Percentiles rank a stretch among this genome's conserved stretches.
Conservation (phyloP, 192 early-diverging fungal species). For the Podila minutissima region DNA sequence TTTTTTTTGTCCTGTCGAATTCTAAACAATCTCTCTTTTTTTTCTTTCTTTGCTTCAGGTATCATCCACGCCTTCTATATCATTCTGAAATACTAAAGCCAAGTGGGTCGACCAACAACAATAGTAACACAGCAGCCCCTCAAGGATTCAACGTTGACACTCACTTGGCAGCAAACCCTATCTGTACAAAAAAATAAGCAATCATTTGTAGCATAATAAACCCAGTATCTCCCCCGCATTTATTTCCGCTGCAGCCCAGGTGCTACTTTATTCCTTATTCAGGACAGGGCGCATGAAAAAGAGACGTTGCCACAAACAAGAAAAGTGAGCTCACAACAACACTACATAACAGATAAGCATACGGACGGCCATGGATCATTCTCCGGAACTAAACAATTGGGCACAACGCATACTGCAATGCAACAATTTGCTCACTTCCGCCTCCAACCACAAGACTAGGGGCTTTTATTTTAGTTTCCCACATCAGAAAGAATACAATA, state of each 20-base stretch:
- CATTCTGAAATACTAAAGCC: slow-evolving; percentile 45
- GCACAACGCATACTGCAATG: too few relatives aligned
- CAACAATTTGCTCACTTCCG: too few relatives aligned
- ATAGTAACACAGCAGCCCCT: neutral
- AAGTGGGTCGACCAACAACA: neutral
- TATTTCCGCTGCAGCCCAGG: neutral
- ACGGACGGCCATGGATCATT: neutral
- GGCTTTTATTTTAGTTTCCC: too few relatives aligned
- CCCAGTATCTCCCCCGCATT: neutral
- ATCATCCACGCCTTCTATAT: slow-evolving; percentile 56
- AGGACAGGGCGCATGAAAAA: too few relatives aligned
- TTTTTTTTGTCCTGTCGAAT: neutral
- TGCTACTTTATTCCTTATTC: neutral
- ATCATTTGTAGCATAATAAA: slow-evolving; percentile 3
- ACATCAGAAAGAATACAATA: too few relatives aligned
- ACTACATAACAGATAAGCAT: neutral
- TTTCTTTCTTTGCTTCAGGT: slow-evolving; percentile 18
- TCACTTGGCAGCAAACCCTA: neutral
- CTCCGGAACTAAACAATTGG: too few relatives aligned
- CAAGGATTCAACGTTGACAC: neutral
- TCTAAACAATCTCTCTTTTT: neutral
- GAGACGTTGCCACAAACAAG: neutral
- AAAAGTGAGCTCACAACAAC: neutral
- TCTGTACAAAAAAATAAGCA: neutral
- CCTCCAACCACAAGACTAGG: too few relatives aligned